Base-by-base conservation (phyloP, 441 rosid genomes). In the Adansonia rubrostipa region DNA sequence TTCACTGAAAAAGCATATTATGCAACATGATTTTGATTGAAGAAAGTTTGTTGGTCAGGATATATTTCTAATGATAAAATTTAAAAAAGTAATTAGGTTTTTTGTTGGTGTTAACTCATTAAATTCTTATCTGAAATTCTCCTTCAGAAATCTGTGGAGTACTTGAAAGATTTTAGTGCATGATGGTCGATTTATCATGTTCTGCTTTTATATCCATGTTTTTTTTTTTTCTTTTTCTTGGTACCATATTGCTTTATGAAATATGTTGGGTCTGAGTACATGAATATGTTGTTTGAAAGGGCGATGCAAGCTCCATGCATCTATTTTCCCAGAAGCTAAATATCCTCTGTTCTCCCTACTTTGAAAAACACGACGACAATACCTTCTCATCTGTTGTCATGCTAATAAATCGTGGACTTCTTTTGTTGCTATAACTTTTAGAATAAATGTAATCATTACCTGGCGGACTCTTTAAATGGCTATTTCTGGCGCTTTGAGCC, bases 401-500 rank as follows among this genome's bases (percentile, higher is more conserved):
- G 13, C 60, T 60, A 24, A 45, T 6, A 14, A 74, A 44, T 15
- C 36, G 2, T 70, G 58, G 22, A 8, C 69, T 17, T 50, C 28
- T 9, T 6, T 51, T 50, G 42, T 50, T 40, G 50, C 0, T 14
- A 15, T 6, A 8, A 62, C 66, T 28, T 62, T 70, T 19, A 48
- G 40, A 69, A 48, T 22, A 22, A 17, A 48, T 47, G 24, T 68
- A 69, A 5, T 69, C 40, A 20, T 44, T 60, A 42, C 42, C 0
- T 17, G 10, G 50, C 28, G 48, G 77, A 20, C 36, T 74, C 51
- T 58, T 42, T 44, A 22, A 45, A 24, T 62, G 40, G 11, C 8
- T 47, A 24, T 33, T 73, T 60, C 45, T 44, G 67, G 19, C 44
- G 47, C 53, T 74, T 44, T 58, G 69, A 74, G 68, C 47, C 51